Conservation (phyloP, 2,329 filamentous ascomycete species). For the Claviceps arundinis region DNA sequence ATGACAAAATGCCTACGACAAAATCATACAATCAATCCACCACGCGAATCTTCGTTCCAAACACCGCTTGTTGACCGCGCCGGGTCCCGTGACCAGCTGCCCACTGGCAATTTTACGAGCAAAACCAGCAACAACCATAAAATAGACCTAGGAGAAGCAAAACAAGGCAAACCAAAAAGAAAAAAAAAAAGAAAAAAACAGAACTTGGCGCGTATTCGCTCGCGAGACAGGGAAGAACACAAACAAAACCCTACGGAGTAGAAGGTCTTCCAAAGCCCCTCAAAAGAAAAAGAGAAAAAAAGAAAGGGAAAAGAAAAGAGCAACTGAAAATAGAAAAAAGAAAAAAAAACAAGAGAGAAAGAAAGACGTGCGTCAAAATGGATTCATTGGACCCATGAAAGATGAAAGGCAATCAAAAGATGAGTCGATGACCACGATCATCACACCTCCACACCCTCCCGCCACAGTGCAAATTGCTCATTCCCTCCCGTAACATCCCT, state of each 20-base stretch:
- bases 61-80: constrained; percentile 1
- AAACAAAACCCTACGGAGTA: not conserved
- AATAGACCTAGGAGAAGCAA: no score
- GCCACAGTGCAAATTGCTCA: constrained; percentile 26
- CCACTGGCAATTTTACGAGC: not conserved
- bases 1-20: not conserved
- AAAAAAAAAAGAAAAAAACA: not conserved
- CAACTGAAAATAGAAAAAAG: not conserved
- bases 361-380: not conserved
- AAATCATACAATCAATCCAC: not conserved
- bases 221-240: not conserved
- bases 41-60: not conserved
- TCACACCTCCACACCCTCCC: constrained; percentile 12
- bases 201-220: not conserved
- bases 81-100: not conserved
- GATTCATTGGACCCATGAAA: no score
- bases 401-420: no score
- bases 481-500: constrained; percentile 25
- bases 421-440: not conserved
- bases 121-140: not conserved
- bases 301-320: not conserved
- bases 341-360: not conserved
- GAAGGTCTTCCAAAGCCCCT: no score
- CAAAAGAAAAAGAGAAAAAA: no score
- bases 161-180: no score